A percentile compares a stretch with the other conserved stretches of the same genome.
Evolutionary conservation across 495 filamentous ascomycete species (phyloP).

Genomic region (Trichoderma asperelloides): DNA sequence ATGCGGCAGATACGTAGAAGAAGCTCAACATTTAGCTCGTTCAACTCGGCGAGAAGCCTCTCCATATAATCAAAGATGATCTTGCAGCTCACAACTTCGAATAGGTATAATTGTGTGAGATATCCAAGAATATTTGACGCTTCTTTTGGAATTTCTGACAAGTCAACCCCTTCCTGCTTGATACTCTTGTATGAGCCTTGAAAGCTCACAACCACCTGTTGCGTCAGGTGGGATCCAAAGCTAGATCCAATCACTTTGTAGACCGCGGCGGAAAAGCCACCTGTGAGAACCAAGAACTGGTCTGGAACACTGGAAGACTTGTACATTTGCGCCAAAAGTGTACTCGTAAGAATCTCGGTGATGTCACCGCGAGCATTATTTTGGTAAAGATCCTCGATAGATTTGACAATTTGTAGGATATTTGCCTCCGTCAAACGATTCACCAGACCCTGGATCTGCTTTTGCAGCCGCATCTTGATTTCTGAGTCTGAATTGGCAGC

Average conservation of each 20-base stretch:
- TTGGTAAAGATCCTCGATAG: conserved; percentile 75
- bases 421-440: conserved; percentile 92
- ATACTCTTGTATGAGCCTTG: conserved; percentile 39
- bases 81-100: conserved; percentile 74
- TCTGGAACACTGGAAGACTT: conserved; percentile 71
- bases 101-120: conserved; percentile 81
- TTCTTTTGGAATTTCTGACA: conserved; percentile 49
- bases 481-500: conserved; percentile 54
- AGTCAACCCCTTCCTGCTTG: conserved; percentile 35
- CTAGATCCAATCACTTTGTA: conserved; percentile 82
- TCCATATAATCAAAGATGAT: conserved; percentile 87
- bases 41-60: conserved; percentile 62
- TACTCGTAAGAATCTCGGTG: conserved; percentile 62
- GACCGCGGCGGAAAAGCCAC: conserved; percentile 79
- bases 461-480: conserved; percentile 56
- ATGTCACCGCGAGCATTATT: conserved; percentile 75
- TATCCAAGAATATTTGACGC: conserved; percentile 72
- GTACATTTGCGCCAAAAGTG: conserved; percentile 65
- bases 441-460: conserved; percentile 77
- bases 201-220: conserved; percentile 66
- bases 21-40: conserved; percentile 86
- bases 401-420: conserved; percentile 66
- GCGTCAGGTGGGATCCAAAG: conserved; percentile 76
- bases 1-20: conserved; percentile 76
- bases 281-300: conserved; percentile 82